phyloP scores from a whole-genome alignment of 1,139 yeast species.

The Kurtzmaniella quercitrusa region DNA sequence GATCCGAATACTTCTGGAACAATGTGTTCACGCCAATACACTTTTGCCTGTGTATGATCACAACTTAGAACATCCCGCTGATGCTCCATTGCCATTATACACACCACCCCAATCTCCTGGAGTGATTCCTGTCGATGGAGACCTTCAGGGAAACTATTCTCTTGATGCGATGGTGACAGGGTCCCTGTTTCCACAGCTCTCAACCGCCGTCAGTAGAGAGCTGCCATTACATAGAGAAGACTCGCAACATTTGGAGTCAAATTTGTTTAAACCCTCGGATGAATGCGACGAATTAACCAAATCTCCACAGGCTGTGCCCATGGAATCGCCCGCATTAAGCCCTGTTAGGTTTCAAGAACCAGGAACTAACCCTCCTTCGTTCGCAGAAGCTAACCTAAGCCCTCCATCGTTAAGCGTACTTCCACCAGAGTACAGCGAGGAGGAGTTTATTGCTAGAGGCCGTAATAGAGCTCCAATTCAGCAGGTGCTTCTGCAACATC shows the following conservation, averaged over 20 bases:
- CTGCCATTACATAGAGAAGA: conserved; percentile 39
- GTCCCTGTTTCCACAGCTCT: conserved; percentile 27
- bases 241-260: conserved; percentile 51
- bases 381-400: conserved; percentile 27
- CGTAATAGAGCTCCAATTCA: not conserved
- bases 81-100: conserved; percentile 16
- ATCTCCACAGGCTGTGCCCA: conserved; percentile 59
- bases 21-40: conserved; percentile 73
- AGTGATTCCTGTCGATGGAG: conserved; percentile 43
- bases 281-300: conserved; percentile 28
- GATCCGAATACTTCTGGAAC: conserved; percentile 62
- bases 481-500: not conserved
- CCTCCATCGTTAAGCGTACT: conserved; percentile 21
- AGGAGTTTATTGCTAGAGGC: conserved; percentile 9
- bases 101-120: conserved; percentile 49
- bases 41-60: conserved; percentile 50
- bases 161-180: conserved; percentile 10
- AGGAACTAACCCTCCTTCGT: conserved; percentile 41
- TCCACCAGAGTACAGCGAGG: conserved; percentile 39
- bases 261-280: conserved; percentile 56
- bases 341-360: conserved; percentile 32
- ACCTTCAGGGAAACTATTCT: conserved; percentile 8
- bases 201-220: conserved; percentile 22
- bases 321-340: conserved; percentile 35
- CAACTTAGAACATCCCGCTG: conserved; percentile 1